Percentiles rank a stretch among this genome's conserved stretches.
These are phyloP conservation scores for Dicorynia guianensis DNA, from an alignment of 306 rosid genomes.

Conservation along the genomic window DNA sequence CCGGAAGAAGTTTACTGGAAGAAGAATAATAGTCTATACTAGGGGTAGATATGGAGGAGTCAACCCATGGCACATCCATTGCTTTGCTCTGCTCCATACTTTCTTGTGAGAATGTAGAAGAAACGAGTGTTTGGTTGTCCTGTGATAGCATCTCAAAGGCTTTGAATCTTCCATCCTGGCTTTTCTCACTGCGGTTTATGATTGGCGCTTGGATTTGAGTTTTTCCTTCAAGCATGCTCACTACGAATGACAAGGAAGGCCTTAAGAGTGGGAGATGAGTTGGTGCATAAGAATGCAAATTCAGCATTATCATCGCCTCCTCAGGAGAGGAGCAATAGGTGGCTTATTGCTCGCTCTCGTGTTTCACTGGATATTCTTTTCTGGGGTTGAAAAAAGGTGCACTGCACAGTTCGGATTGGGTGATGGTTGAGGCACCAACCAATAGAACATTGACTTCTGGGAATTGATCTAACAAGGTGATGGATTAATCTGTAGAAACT, in stretches of 20 bases:
- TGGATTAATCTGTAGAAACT: no score
- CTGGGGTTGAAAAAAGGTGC: no score
- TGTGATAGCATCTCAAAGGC: conserved; percentile 67
- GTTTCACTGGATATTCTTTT: no score
- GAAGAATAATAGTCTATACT: conserved; percentile 51
- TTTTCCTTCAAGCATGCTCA: conserved; percentile 89
- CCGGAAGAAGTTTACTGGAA: conserved; percentile 43
- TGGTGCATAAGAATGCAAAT: conserved; percentile 85
- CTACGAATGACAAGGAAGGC: conserved; percentile 84
- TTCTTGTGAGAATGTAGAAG: conserved; percentile 51
- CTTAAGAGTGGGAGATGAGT: conserved; percentile 89
- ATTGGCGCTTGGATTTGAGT: conserved; percentile 62
- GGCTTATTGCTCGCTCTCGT: no score
- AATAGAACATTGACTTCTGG: no score
- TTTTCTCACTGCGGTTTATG: conserved; percentile 45
- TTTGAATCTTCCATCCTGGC: conserved; percentile 62
- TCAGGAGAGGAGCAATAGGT: conserved; percentile 54
- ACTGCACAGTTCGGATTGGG: no score
- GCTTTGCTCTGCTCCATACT: conserved; percentile 51
- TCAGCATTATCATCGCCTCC: conserved; percentile 79
- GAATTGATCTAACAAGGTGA: no score
- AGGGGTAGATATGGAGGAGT: conserved; percentile 56
- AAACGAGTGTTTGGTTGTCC: conserved; percentile 59
- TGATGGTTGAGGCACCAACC: no score
- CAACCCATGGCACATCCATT: conserved; percentile 70